Conservation (phyloP, 78 protist species). For the Dictyostelium citrinum region DNA sequence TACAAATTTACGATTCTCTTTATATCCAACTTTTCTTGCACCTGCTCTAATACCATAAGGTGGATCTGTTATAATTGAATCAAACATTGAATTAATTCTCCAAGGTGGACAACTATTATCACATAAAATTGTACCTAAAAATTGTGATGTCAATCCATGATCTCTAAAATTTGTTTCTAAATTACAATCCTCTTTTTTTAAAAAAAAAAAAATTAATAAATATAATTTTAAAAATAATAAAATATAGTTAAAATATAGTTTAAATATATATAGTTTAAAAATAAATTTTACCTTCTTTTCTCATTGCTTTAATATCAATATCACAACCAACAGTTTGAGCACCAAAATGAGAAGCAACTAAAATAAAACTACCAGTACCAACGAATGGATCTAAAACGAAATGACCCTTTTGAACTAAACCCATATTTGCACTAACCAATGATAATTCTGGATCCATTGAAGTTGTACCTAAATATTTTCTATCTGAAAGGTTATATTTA, state of each 20-base stretch:
- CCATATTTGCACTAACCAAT: conserved; percentile 83
- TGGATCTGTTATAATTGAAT: conserved; percentile 84
- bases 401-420: conserved; percentile 39
- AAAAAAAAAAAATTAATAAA: background rate
- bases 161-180: conserved; percentile 78
- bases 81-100: conserved; percentile 46
- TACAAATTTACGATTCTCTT: conserved; percentile 24
- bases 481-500: conserved; percentile 38
- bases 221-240: background rate
- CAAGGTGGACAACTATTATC: conserved; percentile 67
- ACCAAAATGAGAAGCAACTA: conserved; percentile 85
- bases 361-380: conserved; percentile 82
- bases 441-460: conserved; percentile 88
- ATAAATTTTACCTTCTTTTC: conserved; percentile 46
- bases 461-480: conserved; percentile 87
- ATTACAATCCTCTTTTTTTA: conserved; percentile 62
- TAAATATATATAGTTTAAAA: too few species aligned
- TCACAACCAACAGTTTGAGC: conserved; percentile 87
- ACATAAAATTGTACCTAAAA: conserved; percentile 36
- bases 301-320: conserved; percentile 81
- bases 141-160: background rate
- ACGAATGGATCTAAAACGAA: conserved; percentile 85
- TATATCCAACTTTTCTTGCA: conserved; percentile 72
- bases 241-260: too few species aligned
- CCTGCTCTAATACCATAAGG: conserved; percentile 91